Evolutionary conservation across 192 early-diverging fungal genomes (phyloP).

Genomic region (Linnemannia elongata): DNA sequence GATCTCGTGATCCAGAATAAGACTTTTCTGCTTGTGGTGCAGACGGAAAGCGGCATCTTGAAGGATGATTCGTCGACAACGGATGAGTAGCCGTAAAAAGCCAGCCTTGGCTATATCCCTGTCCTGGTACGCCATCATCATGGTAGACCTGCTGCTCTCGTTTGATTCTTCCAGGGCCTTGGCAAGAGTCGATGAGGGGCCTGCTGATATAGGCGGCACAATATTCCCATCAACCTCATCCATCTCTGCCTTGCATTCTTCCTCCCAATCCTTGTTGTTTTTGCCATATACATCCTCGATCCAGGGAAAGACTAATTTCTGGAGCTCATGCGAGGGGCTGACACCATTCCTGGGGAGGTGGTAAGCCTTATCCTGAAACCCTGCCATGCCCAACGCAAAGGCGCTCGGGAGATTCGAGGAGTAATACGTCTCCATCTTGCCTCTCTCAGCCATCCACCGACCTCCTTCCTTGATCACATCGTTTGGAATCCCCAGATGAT

Average conservation of each 20-base stretch:
- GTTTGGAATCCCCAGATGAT: slow-evolving; percentile 8
- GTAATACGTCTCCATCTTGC: slow-evolving; percentile 24
- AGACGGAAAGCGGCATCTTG: slow-evolving; percentile 29
- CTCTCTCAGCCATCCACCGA: slow-evolving; percentile 9
- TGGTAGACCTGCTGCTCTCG: neutral
- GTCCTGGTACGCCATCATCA: slow-evolving; percentile 9
- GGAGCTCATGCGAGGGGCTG: neutral
- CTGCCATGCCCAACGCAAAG: slow-evolving; percentile 25
- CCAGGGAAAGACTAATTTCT: slow-evolving; percentile 25
- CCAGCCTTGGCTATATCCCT: slow-evolving; percentile 18
- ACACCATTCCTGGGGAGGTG: slow-evolving; percentile 17
- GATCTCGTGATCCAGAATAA: slow-evolving; percentile 14
- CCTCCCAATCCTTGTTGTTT: neutral
- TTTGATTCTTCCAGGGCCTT: neutral
- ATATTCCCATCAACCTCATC: neutral
- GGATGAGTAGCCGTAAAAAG: slow-evolving; percentile 26
- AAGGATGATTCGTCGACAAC: slow-evolving; percentile 29
- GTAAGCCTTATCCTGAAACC: slow-evolving; percentile 20
- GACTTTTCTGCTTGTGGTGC: slow-evolving; percentile 4
- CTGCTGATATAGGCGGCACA: neutral
- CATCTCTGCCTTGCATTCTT: slow-evolving; percentile 25
- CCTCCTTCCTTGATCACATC: slow-evolving; percentile 23
- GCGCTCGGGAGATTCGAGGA: slow-evolving; percentile 5
- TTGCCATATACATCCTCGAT: slow-evolving; percentile 22
- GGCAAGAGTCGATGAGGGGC: neutral